Base-by-base conservation (phyloP, 1,139 yeast genomes). In the Blastobotrys apis region DNA sequence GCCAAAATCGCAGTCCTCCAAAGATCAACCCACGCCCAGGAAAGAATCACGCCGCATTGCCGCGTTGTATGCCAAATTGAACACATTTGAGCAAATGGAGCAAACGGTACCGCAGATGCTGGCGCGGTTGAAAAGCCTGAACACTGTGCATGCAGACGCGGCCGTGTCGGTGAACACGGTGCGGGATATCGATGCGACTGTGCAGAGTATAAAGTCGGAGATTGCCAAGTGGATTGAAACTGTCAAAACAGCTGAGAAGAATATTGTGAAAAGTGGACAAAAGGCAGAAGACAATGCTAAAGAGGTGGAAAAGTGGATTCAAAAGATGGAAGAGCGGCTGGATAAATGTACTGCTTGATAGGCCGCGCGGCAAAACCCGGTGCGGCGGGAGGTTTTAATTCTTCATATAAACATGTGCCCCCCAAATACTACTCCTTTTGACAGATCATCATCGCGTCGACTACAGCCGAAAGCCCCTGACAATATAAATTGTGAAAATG, bases 121-220 rank as follows among this genome's bases (percentile, higher is more conserved):
- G 2, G 54, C 61, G 12, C 59, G 85, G 33, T 60, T 80, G 26
- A 68, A 72, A 47, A 60, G 74, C 0, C 62, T 79, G 38, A 68
- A 71, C 47, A 59, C 57, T 0, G 63, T 77, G 1, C 83, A 79
- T 54, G 53, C 68, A 4, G 74, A 71, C 32, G 72, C 81, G 33
- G 69, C 73, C 41, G 80, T 76, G 47, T 78, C 84, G 1, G 66
- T 79, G 27, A 66, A 63, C 40, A 59, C 77, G 13, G 73, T 82
- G 48, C 65, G 69, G 39, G 77, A 77, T 48, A 49, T 78, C 29
- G 79, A 77, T 43, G 44, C 49, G 6, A 53, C 57, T 36, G 53
- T 80, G 13, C 53, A 54, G 3, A 62, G 62, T 3, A 52, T 78
- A 50, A 55, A 64, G 30, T 45, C 45, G 0, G 81, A 77, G 37